A percentile compares a stretch with the other conserved stretches of the same genome.
Evolutionary conservation across 164 flowering plant genomes (phyloP).

Genomic region (Annona cherimola): DNA sequence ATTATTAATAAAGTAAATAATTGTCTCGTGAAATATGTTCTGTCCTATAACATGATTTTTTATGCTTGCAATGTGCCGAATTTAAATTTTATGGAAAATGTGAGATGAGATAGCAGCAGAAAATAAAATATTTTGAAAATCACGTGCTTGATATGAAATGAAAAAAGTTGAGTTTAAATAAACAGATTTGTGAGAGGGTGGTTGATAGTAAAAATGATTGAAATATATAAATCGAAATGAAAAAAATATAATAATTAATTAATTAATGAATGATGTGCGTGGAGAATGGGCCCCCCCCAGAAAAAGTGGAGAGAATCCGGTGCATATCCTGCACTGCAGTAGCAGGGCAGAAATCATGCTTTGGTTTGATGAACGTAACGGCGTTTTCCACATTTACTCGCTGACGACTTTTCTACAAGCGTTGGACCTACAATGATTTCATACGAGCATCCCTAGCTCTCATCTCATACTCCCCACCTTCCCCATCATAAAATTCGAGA

Average conservation of each 20-base stretch:
- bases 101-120: too few relatives aligned
- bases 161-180: neutral
- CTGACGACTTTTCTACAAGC: constrained; percentile 1
- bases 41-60: too few relatives aligned
- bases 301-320: neutral
- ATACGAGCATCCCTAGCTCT: neutral
- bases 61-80: too few relatives aligned
- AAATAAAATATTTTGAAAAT: too few relatives aligned
- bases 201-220: too few relatives aligned
- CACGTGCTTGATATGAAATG: too few relatives aligned
- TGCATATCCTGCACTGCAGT: neutral
- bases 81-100: too few relatives aligned
- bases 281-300: neutral
- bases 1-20: too few relatives aligned
- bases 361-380: constrained; percentile 14
- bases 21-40: too few relatives aligned
- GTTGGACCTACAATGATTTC: neutral
- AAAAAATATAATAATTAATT: too few relatives aligned
- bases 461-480: neutral
- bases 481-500: neutral
- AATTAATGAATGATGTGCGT: too few relatives aligned
- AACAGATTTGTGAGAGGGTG: neutral
- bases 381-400: constrained; percentile 1
- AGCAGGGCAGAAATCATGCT: neutral
- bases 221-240: too few relatives aligned